These are phyloP conservation scores for Komagataella kurtzmanii DNA, from an alignment of 805 yeast species.

Conservation along the genomic window DNA sequence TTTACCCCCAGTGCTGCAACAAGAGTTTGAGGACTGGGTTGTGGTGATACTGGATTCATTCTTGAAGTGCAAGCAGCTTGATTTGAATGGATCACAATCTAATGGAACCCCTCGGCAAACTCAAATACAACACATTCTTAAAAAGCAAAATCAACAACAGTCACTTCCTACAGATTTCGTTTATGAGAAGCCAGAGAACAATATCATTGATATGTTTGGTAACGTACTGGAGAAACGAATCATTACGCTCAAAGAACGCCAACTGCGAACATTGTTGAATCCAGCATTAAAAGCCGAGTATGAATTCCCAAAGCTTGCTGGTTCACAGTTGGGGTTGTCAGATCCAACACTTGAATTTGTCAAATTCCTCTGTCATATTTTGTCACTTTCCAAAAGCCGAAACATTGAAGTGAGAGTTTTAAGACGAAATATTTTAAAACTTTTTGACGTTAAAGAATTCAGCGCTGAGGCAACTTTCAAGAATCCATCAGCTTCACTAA, in stretches of 20 bases:
- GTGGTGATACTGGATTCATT: slow-evolving; percentile 61
- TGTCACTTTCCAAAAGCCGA: slow-evolving; percentile 50
- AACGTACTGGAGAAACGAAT: slow-evolving; percentile 53
- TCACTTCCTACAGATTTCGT: slow-evolving; percentile 6
- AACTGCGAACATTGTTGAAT: slow-evolving; percentile 39
- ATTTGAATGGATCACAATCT: slow-evolving; percentile 9
- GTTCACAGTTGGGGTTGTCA: slow-evolving; percentile 41
- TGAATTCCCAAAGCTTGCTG: slow-evolving; percentile 65
- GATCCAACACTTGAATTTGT: slow-evolving; percentile 76
- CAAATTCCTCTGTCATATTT: slow-evolving; percentile 61
- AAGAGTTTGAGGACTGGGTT: slow-evolving; percentile 84
- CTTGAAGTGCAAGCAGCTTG: slow-evolving; percentile 35
- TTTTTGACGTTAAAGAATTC: slow-evolving; percentile 79
- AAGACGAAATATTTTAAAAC: slow-evolving; percentile 56
- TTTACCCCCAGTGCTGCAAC: slow-evolving; percentile 61
- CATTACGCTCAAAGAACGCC: slow-evolving; percentile 49
- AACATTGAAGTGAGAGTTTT: slow-evolving; percentile 62
- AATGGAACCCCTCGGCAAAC: slow-evolving; percentile 49
- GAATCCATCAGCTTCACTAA: slow-evolving; percentile 63
- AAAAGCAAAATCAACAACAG: slow-evolving; percentile 21
- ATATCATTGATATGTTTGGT: slow-evolving; percentile 12
- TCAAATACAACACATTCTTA: slow-evolving; percentile 45
- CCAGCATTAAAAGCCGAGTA: slow-evolving; percentile 53
- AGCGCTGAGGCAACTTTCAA: slow-evolving; percentile 57
- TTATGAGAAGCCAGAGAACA: slow-evolving; percentile 4